Percentiles rank a stretch among this genome's conserved stretches.
These are phyloP conservation scores for Solanum neorickii DNA, from an alignment of 257 asterid species.

Conservation along the genomic window DNA sequence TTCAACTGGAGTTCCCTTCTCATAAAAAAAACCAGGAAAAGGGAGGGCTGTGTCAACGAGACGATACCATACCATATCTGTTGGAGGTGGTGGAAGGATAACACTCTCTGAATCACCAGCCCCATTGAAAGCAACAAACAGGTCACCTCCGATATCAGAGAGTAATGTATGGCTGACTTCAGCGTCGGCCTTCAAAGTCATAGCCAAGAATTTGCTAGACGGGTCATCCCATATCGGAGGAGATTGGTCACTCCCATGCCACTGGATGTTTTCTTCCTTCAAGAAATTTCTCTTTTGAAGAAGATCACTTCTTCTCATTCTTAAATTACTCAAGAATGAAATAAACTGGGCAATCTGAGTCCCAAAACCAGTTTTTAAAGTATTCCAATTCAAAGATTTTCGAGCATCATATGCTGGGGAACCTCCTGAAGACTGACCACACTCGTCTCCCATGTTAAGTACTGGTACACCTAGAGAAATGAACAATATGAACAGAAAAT, in stretches of 20 bases:
- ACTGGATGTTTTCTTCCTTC: constrained; percentile 49
- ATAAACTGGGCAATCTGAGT: constrained; percentile 47
- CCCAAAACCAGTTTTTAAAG: constrained; percentile 46
- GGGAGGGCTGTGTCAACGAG: constrained; percentile 77
- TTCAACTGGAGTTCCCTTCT: constrained; percentile 38
- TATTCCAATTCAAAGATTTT: constrained; percentile 54
- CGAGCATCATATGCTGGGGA: constrained; percentile 36
- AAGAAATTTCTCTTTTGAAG: constrained; percentile 55
- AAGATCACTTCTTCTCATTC: constrained; percentile 54
- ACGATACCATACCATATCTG: constrained; percentile 38
- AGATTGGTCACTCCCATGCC: constrained; percentile 50
- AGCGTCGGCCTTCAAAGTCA: constrained; percentile 51
- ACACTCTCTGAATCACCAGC: constrained; percentile 36
- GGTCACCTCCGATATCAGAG: constrained; percentile 23
- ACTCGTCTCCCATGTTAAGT: constrained; percentile 97
- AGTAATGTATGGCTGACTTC: constrained; percentile 1
- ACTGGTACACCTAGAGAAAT: constrained; percentile 81
- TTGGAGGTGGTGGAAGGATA: constrained; percentile 42
- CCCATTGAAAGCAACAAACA: constrained; percentile 64
- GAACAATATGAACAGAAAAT: constrained; percentile 58
- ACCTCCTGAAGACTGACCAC: constrained; percentile 71
- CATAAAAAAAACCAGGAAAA: constrained; percentile 54
- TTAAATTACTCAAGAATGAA: constrained; percentile 59
- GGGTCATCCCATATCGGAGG: constrained; percentile 68
- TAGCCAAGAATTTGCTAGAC: constrained; percentile 50